Conservation (phyloP, 2,329 filamentous ascomycete genomes). For the Trichoderma sp. region DNA sequence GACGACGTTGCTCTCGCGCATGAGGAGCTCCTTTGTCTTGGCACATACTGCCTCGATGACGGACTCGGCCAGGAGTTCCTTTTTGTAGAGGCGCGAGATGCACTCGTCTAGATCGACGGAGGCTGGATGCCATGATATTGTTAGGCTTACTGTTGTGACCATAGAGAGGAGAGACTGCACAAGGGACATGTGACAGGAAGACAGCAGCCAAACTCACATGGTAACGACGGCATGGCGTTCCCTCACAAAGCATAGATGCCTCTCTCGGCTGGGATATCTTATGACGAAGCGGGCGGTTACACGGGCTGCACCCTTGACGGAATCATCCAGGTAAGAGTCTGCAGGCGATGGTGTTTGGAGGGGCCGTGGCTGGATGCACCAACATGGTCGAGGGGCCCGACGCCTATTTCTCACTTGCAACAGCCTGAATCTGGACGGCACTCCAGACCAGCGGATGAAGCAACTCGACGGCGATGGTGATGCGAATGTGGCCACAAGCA, state of each 20-base stretch:
- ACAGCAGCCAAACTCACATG: slow-evolving; percentile 42
- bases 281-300: slow-evolving; percentile 1
- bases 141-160: not conserved
- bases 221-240: slow-evolving; percentile 54
- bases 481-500: slow-evolving; percentile 16
- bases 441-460: not conserved
- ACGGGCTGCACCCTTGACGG: slow-evolving; percentile 11
- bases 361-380: slow-evolving; percentile 35
- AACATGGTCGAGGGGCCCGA: slow-evolving; percentile 40
- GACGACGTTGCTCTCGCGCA: slow-evolving; percentile 99
- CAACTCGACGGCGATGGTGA: not conserved
- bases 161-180: not conserved
- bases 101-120: slow-evolving; percentile 99
- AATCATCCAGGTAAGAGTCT: slow-evolving; percentile 29
- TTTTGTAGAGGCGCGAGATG: slow-evolving; percentile 93
- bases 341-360: slow-evolving; percentile 37
- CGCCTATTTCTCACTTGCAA: slow-evolving; percentile 30
- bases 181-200: not conserved
- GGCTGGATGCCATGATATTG: slow-evolving; percentile 47
- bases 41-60: slow-evolving; percentile 99
- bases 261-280: not conserved
- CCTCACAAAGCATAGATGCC: not conserved
- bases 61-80: slow-evolving; percentile 93
- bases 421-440: not conserved
- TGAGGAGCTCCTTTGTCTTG: slow-evolving; percentile 96